Evolutionary conservation across 2,329 filamentous ascomycete genomes (phyloP), one percentile per base, ranked within the genome.

Genomic region (Sporothrix brunneoviolacea): DNA sequence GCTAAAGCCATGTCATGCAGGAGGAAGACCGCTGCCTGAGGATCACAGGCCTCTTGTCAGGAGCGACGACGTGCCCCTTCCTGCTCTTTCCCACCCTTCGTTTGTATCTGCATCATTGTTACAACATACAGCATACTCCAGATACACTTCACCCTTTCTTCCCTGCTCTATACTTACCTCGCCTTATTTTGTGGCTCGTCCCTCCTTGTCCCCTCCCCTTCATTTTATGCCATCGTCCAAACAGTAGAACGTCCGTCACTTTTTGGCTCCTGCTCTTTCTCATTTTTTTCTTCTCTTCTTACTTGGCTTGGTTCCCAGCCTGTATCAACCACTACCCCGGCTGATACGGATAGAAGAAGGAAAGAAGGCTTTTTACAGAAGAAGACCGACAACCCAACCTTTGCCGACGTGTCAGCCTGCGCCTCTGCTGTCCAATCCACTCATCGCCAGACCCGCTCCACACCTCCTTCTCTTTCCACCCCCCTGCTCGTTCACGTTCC

Each of bases 331-430:
- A 51, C 39, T 13, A 41, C 27, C 50, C 43, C 43, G 45, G 35
- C 50, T 33, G 39, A 50, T 50, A 42, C 33, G 28, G 27, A 44
- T n/a, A 19, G 37, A 16, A 42, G 37, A 38, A 33, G 21, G 15
- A n/a, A 51, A 38, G 35, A 43, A 44, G 15, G 21, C 24, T 28
- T 28, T 10, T 10, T 28, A 28, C 47, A 18, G 28, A 42, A n/a
- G n/a, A 53, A 37, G 42, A 35, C 44, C 18, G 19, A 19, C 24
- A 27, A 12, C 37, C 51, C 39, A 49, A 42, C 46, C 49, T 50
- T 53, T 52, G 55, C 46, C 55, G 51, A 57, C 55, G 57, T 58
- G 57, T 58, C 57, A 58, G 54, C 52, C 54, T 57, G 54, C 47
- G 52, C 54, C 46, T 43, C 51, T 36, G 22, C 55, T 48, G 48